These are phyloP conservation scores for Sphaerobolus stellatus DNA, from an alignment of 1,284 basidiomycete genomes.

Conservation along the genomic window DNA sequence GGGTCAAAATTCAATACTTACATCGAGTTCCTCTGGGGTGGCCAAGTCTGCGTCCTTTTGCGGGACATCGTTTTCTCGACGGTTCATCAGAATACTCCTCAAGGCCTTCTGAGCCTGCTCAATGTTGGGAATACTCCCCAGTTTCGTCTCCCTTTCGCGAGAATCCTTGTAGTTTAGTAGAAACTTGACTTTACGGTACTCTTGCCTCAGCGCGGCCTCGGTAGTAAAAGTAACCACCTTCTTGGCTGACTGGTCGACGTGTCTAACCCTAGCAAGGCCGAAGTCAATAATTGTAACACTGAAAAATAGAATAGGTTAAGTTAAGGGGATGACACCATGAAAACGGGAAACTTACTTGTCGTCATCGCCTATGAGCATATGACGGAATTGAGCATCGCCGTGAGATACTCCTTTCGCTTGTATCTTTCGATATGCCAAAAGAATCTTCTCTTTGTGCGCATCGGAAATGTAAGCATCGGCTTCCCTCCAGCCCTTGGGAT, in stretches of 20 bases:
- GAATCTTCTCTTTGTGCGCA: constrained; percentile 46
- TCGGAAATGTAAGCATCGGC: constrained; percentile 52
- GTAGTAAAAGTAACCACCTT: too few species aligned
- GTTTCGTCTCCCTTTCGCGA: constrained; percentile 15
- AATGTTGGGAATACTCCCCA: constrained; percentile 4
- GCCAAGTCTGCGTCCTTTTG: too few species aligned
- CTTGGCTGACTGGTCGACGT: neutral
- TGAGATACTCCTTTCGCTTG: constrained; percentile 53
- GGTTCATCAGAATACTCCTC: neutral
- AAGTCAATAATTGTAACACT: constrained; percentile 6
- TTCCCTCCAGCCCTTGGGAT: constrained; percentile 55
- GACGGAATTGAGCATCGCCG: constrained; percentile 47
- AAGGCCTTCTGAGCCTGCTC: too few species aligned
- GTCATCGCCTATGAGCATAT: constrained; percentile 59
- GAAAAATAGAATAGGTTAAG: neutral
- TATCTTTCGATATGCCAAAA: constrained; percentile 48
- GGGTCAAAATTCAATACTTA: too few species aligned
- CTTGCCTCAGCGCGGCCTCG: constrained; percentile 17
- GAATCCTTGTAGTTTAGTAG: constrained; percentile 17
- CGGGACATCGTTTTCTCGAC: neutral
- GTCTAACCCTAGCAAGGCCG: neutral
- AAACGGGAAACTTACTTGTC: constrained; percentile 21
- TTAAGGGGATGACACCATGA: neutral
- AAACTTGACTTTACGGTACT: constrained; percentile 26
- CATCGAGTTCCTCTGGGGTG: too few species aligned